These are phyloP conservation scores for Cladosporium sp. DNA, from an alignment of 2,329 filamentous ascomycete genomes.

Conservation along the genomic window DNA sequence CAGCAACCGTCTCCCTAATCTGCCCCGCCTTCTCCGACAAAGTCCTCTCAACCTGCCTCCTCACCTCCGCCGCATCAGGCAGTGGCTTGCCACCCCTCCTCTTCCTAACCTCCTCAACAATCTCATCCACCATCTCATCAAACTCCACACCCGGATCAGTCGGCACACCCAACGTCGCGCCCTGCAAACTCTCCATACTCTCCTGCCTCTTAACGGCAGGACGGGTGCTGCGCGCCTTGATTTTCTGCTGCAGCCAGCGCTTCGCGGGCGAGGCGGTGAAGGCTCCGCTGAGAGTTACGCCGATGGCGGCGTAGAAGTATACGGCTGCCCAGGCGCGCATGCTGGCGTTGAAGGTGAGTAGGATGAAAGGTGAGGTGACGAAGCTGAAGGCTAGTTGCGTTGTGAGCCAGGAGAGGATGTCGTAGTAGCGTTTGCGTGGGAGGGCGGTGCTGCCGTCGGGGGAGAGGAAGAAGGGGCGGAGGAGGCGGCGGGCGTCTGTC, in stretches of 20 bases:
- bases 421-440: constrained; percentile 78
- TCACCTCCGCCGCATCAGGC: constrained; percentile 47
- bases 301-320: constrained; percentile 80
- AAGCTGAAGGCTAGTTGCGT: constrained; percentile 86
- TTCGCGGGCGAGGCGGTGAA: constrained; percentile 83
- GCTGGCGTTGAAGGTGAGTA: constrained; percentile 69
- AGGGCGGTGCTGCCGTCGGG: constrained; percentile 66
- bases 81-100: constrained; percentile 42
- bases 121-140: constrained; percentile 71
- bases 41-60: constrained; percentile 48
- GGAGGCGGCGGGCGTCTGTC: constrained; percentile 77
- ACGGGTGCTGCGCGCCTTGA: constrained; percentile 33
- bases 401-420: constrained; percentile 67
- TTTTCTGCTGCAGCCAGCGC: constrained; percentile 36
- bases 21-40: constrained; percentile 23
- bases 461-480: constrained; percentile 90
- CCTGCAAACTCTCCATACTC: constrained; percentile 34
- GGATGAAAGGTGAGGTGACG: constrained; percentile 75
- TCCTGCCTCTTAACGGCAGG: constrained; percentile 26
- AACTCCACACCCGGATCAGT: constrained; percentile 72
- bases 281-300: constrained; percentile 59
- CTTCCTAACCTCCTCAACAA: constrained; percentile 67
- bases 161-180: constrained; percentile 68
- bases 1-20: background rate
- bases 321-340: constrained; percentile 76